phyloP scores from a whole-genome alignment of 73 alveolate species.

The Uronychia setigera region DNA sequence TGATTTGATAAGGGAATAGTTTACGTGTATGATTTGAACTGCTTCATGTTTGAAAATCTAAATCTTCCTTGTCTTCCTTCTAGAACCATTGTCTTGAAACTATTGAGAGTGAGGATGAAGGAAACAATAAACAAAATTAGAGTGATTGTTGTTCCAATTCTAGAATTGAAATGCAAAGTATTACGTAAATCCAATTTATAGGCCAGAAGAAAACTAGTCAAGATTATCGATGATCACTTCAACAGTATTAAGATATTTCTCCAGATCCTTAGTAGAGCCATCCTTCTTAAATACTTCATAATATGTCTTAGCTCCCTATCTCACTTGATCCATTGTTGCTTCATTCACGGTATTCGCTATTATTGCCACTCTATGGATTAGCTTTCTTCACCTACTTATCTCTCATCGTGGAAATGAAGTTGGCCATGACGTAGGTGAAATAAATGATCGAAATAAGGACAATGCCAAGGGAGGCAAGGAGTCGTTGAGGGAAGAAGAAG shows the following conservation, averaged over 20 bases:
- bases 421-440: not conserved
- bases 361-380: not conserved
- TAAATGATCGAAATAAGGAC: not conserved
- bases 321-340: not conserved
- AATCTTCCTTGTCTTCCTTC: not conserved
- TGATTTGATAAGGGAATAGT: too few species aligned
- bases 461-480: not conserved
- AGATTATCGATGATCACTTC: not conserved
- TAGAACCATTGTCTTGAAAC: not conserved
- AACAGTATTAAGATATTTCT: not conserved
- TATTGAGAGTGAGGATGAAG: not conserved
- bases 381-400: not conserved
- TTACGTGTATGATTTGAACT: too few species aligned
- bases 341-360: not conserved
- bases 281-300: not conserved
- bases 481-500: slow-evolving; percentile 9
- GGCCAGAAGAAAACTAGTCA: not conserved
- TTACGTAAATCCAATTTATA: not conserved
- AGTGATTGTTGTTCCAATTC: not conserved
- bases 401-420: not conserved
- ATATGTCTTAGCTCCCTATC: not conserved
- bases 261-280: not conserved
- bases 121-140: not conserved
- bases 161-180: not conserved
- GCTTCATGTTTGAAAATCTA: not conserved